Percentiles rank a stretch among this genome's conserved stretches.
Evolutionary conservation across 1,139 yeast species (phyloP).

Genomic region (Yamadazyma membranifaciens): DNA sequence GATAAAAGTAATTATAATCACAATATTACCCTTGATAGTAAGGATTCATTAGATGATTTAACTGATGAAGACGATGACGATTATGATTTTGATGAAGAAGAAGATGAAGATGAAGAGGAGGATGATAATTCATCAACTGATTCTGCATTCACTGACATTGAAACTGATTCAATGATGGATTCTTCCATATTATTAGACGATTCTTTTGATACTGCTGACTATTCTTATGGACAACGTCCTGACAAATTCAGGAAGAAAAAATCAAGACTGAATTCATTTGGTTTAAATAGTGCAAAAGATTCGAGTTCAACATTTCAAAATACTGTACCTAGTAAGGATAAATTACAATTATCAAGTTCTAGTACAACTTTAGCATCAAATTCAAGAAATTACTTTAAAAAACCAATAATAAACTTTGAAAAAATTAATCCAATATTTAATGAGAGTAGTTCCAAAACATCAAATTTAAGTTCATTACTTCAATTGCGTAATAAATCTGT

Average conservation of each 20-base stretch:
- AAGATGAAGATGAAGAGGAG: slow-evolving; percentile 22
- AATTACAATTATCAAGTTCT: slow-evolving; percentile 10
- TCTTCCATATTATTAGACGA: slow-evolving; percentile 32
- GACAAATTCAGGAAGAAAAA: slow-evolving; percentile 15
- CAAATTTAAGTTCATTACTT: slow-evolving; percentile 43
- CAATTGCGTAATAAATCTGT: slow-evolving; percentile 33
- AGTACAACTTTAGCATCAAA: slow-evolving; percentile 9
- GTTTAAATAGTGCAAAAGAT: slow-evolving; percentile 3
- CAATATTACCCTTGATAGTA: slow-evolving; percentile 9
- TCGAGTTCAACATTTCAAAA: slow-evolving; percentile 4
- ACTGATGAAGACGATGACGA: slow-evolving; percentile 17
- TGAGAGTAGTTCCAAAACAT: slow-evolving; percentile 10
- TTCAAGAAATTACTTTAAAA: slow-evolving; percentile 6
- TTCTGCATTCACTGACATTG: slow-evolving; percentile 47
- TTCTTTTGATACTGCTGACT: slow-evolving; percentile 21
- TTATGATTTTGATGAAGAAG: slow-evolving; percentile 19
- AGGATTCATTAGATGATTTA: slow-evolving; percentile 10
- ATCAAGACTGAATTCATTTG: slow-evolving; percentile 10
- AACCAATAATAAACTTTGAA: slow-evolving; percentile 22
- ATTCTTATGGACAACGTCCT: slow-evolving; percentile 18
- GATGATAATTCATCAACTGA: slow-evolving; percentile 33
- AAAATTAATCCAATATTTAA: slow-evolving; percentile 15
- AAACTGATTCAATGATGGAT: slow-evolving; percentile 37
- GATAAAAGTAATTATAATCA: slow-evolving; percentile 5
- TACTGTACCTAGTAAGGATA: slow-evolving; percentile 8